These are phyloP conservation scores for Phytophthora cactorum DNA, from an alignment of 352 stramenopile genomes.

Conservation along the genomic window DNA sequence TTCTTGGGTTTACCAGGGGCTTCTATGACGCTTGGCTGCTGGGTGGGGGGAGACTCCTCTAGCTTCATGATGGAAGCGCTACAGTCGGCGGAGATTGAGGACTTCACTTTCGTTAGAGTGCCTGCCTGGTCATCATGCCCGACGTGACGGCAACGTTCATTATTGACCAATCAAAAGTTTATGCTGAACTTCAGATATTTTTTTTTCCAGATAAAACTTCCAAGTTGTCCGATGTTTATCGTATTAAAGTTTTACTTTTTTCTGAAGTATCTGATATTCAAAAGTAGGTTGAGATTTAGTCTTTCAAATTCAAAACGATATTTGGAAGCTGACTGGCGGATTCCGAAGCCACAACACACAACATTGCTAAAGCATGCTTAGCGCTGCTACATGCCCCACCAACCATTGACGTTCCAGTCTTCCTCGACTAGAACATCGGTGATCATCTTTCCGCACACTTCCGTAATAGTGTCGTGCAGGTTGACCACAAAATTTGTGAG, in stretches of 20 bases:
- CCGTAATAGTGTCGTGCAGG: conserved; percentile 39
- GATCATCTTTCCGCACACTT: conserved; percentile 37
- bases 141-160: no score
- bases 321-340: no score
- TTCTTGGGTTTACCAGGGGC: conserved; percentile 32
- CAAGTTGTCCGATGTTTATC: no score
- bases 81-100: background rate
- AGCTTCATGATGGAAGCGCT: conserved; percentile 2
- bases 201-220: no score
- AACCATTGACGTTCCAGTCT: conserved; percentile 46
- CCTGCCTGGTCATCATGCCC: background rate
- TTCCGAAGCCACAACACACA: no score
- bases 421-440: conserved; percentile 50
- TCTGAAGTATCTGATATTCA: no score
- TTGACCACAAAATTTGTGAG: conserved; percentile 50
- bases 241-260: no score
- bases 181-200: no score
- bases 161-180: no score
- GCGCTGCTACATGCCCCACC: conserved; percentile 6
- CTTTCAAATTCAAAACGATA: no score
- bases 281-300: no score
- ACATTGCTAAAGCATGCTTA: background rate
- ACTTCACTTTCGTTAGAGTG: background rate
- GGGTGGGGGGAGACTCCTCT: background rate
- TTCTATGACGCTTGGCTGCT: background rate